phyloP scores from a whole-genome alignment of 2,329 filamentous ascomycete species.

The Pseudogymnoascus sp. region DNA sequence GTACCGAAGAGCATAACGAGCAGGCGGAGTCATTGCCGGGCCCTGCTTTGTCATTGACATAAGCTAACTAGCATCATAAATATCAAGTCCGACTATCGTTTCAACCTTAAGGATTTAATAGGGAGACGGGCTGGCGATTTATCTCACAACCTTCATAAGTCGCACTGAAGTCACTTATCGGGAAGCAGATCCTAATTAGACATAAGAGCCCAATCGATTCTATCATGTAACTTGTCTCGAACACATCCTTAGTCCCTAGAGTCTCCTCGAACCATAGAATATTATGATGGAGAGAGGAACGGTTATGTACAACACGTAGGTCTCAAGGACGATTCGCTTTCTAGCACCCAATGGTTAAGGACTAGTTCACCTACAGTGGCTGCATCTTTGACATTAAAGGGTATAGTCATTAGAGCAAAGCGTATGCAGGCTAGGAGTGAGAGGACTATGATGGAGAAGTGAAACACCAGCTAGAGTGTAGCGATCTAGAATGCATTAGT shows the following conservation, averaged over 20 bases:
- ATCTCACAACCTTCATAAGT: background rate
- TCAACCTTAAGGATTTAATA: background rate
- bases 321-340: background rate
- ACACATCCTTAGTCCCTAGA: background rate
- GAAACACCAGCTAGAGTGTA: background rate
- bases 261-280: background rate
- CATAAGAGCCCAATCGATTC: background rate
- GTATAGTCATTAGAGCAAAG: background rate
- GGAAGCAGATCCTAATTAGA: background rate
- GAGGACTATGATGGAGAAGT: background rate
- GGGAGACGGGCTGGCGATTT: background rate
- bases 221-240: background rate
- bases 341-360: background rate
- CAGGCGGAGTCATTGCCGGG: background rate
- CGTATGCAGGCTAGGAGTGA: background rate
- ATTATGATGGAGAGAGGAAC: background rate
- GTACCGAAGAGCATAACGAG: background rate
- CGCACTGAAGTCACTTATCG: background rate
- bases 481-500: background rate
- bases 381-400: background rate
- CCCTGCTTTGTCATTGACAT: background rate
- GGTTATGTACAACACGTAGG: background rate
- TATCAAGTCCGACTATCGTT: background rate
- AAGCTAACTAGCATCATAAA: background rate
- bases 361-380: background rate